These are phyloP conservation scores for Cystobasidium sp. DNA, from an alignment of 1,284 basidiomycete genomes.

Conservation along the genomic window DNA sequence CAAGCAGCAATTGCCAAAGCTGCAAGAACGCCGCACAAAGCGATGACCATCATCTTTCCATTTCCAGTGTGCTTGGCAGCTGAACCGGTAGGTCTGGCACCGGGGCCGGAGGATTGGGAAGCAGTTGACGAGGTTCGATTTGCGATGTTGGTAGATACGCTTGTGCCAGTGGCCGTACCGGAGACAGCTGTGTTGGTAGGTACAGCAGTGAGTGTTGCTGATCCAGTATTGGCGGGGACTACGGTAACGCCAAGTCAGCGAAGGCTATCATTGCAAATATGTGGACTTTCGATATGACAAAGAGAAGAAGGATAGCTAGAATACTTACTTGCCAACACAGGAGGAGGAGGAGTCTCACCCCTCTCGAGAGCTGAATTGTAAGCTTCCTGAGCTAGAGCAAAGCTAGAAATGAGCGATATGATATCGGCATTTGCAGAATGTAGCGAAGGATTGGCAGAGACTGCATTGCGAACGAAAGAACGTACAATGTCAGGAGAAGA, in stretches of 20 bases:
- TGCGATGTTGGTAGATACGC: neutral
- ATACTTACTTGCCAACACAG: constrained; percentile 19
- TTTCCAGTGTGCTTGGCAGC: neutral
- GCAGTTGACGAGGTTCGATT: neutral
- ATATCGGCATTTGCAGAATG: constrained; percentile 26
- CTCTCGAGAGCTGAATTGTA: constrained; percentile 30
- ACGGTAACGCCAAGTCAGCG: neutral
- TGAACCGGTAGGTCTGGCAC: neutral
- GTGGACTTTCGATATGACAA: neutral
- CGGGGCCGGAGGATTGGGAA: neutral
- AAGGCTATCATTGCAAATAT: neutral
- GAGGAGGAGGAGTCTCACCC: constrained; percentile 32
- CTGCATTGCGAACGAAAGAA: neutral
- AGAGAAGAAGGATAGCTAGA: constrained; percentile 11
- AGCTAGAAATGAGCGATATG: constrained; percentile 20
- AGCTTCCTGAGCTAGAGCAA: constrained; percentile 23
- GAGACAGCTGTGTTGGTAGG: neutral
- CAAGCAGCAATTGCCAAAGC: neutral
- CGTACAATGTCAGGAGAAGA: too few relatives aligned
- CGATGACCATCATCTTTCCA: constrained; percentile 2
- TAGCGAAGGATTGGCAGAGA: constrained; percentile 25
- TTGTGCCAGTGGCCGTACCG: neutral
- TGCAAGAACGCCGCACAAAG: neutral
- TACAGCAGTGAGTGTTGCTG: neutral
- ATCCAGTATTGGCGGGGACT: constrained; percentile 14